These are phyloP conservation scores for Arthrobotrys musiformis DNA, from an alignment of 2,329 filamentous ascomycete genomes.

Conservation along the genomic window DNA sequence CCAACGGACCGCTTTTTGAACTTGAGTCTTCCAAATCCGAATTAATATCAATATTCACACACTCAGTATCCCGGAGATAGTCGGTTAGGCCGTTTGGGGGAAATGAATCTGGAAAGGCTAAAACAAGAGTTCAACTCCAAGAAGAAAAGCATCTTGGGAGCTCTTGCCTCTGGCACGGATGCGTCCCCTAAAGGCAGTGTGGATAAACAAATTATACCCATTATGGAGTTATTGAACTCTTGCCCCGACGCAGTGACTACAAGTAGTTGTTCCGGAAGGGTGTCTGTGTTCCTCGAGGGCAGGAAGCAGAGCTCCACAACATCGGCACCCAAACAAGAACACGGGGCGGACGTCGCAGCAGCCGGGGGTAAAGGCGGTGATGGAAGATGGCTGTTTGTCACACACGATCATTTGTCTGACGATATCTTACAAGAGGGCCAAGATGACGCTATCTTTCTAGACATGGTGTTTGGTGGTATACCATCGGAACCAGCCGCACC, in stretches of 20 bases:
- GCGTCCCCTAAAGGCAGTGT: slow-evolving; percentile 88
- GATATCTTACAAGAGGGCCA: slow-evolving; percentile 56
- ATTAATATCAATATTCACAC: background rate
- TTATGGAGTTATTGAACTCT: slow-evolving; percentile 82
- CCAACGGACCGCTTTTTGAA: background rate
- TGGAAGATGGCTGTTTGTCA: slow-evolving; percentile 86
- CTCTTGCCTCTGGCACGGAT: slow-evolving; percentile 77
- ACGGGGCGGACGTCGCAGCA: slow-evolving; percentile 64
- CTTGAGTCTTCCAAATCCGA: background rate
- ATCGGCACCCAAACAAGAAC: background rate
- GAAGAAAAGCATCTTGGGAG: slow-evolving; percentile 78
- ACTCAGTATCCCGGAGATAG: background rate
- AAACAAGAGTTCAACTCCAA: slow-evolving; percentile 60
- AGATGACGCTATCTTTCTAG: slow-evolving; percentile 62
- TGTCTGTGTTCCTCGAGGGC: slow-evolving; percentile 89
- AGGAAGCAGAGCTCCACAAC: slow-evolving; percentile 64
- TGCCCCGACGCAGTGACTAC: slow-evolving; percentile 84
- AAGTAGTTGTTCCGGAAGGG: slow-evolving; percentile 88
- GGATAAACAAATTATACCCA: slow-evolving; percentile 78
- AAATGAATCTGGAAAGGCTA: background rate
- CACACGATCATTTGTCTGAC: slow-evolving; percentile 75
- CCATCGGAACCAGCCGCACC: slow-evolving; percentile 53
- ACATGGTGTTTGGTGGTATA: slow-evolving; percentile 62
- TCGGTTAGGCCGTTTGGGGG: background rate
- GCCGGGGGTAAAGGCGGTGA: slow-evolving; percentile 87